A percentile compares a stretch with the other conserved stretches of the same genome.
phyloP scores from a whole-genome alignment of 768 basidiomycete species.

The Trametes meyenii region DNA sequence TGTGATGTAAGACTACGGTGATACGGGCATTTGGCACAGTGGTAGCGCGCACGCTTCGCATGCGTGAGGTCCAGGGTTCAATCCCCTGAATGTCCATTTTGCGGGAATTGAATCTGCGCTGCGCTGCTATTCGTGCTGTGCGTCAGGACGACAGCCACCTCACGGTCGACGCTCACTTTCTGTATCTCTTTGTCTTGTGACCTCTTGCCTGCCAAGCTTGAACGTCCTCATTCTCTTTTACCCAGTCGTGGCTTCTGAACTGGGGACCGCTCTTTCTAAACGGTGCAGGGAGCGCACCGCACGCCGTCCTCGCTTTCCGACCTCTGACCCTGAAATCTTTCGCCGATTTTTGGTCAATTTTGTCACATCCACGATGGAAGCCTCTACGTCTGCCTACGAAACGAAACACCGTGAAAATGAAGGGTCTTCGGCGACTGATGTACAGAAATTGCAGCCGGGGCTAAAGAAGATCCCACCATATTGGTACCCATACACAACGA shows the following conservation, averaged over 20 bases:
- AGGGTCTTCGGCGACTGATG: neutral
- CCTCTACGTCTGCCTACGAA: conserved; percentile 38
- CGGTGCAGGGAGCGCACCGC: conserved; percentile 22
- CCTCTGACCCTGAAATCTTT: conserved; percentile 58
- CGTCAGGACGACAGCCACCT: neutral
- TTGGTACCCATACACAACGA: conserved; percentile 92
- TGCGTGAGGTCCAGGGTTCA: conserved; percentile 39
- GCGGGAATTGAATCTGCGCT: neutral
- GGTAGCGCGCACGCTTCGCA: conserved; percentile 42
- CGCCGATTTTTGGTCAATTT: conserved; percentile 56
- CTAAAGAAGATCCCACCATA: conserved; percentile 85
- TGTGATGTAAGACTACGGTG: too few species aligned
- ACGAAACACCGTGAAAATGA: conserved; percentile 27
- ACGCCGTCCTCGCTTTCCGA: conserved; percentile 46
- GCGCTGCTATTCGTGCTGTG: neutral
- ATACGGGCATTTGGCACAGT: conserved; percentile 38
- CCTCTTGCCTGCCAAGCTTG: neutral
- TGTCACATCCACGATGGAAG: conserved; percentile 50
- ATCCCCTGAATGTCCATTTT: conserved; percentile 35
- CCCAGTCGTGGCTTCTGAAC: conserved; percentile 6
- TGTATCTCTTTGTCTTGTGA: neutral
- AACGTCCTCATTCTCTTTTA: neutral
- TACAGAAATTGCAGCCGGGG: conserved; percentile 34
- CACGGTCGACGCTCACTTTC: neutral
- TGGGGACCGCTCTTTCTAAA: conserved; percentile 12